Base-by-base conservation (phyloP, 148 eudicot genomes). In the Chenopodium quinoa region DNA sequence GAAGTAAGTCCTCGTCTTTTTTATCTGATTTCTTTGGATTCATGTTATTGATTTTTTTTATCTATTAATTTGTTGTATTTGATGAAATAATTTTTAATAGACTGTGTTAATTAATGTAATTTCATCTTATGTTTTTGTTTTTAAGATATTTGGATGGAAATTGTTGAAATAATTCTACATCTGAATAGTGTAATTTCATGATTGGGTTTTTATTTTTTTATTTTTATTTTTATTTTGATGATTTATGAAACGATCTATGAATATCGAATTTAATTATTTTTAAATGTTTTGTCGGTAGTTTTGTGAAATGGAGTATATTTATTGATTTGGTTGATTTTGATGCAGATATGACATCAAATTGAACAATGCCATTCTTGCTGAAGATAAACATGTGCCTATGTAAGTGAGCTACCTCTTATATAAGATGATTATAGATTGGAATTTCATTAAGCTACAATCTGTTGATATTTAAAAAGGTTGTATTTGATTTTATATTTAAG, bases 351-450 rank as follows among this genome's bases (percentile, higher is more conserved):
- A 77, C 29, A 77, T 77, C 29, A 77, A 77, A 13, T 11, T 77
- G 27, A 77, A 77, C 67, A 77, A 77, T 77, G 79, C 68, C 19
- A 77, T 77, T 40, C 79, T 77, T 11, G 79, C 79, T 58, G 79
- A 77, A 23, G 79, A 77, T 2, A 77, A 77, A 4, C 68, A 77
- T 63, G 8, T 60, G 68, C 79, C 79, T 12, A 77, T 77, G 79
- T 76, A 63, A 76, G 69, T 76, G 9, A 34, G 14, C 50, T 23
- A 29, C 75, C 74, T 73, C 80, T 60, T 60, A 22, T n/a, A 58
- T 73, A 47, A 46, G 71, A 29, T 29, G 37, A 29, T 11, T 20
- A 9, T 62, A 22, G 27, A 62, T 6, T 40, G 7, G 4, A 40
- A 40, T 40, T 40, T 40, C 6, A 40, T 40, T 40, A 40, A 40